phyloP scores from a whole-genome alignment of 805 yeast genomes.

The Candida ascalaphidarum region DNA sequence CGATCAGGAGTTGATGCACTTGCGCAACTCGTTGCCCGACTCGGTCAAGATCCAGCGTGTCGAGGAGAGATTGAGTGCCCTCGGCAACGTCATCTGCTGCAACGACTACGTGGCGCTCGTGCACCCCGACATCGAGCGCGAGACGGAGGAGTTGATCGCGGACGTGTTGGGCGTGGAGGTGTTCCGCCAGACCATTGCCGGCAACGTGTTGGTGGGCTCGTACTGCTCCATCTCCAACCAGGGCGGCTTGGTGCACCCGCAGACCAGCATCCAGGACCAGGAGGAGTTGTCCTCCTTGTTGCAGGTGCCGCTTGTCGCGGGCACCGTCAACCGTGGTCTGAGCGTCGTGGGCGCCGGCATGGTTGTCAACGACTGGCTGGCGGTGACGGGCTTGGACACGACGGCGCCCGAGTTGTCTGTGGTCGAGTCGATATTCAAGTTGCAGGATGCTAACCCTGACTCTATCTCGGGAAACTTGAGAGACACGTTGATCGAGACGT shows the following conservation, averaged over 20 bases:
- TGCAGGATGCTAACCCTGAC: constrained; percentile 87
- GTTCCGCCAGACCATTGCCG: constrained; percentile 97
- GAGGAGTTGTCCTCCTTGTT: constrained; percentile 92
- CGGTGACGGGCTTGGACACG: constrained; percentile 94
- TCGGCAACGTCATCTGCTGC: constrained; percentile 97
- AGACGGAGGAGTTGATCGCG: constrained; percentile 96
- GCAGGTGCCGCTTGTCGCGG: constrained; percentile 97
- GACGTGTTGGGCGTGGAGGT: constrained; percentile 98
- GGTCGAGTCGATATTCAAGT: constrained; percentile 89
- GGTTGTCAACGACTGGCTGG: constrained; percentile 97
- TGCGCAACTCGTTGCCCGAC: constrained; percentile 94
- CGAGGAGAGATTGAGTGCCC: constrained; percentile 93
- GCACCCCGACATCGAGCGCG: constrained; percentile 98
- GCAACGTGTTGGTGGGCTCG: constrained; percentile 94
- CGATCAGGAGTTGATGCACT: constrained; percentile 95
- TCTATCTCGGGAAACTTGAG: constrained; percentile 77
- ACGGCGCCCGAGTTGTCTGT: constrained; percentile 98
- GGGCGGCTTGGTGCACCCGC: constrained; percentile 98
- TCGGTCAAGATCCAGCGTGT: constrained; percentile 93
- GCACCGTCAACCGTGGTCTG: constrained; percentile 97
- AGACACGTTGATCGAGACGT: constrained; percentile 88
- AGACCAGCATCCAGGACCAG: constrained; percentile 94
- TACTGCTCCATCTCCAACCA: constrained; percentile 93
- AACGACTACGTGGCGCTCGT: constrained; percentile 98
- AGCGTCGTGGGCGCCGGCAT: constrained; percentile 97